Evolutionary conservation across 139 green algal species (phyloP), one percentile per base, ranked within the genome.

Genomic region (Nannochloris sp.): DNA sequence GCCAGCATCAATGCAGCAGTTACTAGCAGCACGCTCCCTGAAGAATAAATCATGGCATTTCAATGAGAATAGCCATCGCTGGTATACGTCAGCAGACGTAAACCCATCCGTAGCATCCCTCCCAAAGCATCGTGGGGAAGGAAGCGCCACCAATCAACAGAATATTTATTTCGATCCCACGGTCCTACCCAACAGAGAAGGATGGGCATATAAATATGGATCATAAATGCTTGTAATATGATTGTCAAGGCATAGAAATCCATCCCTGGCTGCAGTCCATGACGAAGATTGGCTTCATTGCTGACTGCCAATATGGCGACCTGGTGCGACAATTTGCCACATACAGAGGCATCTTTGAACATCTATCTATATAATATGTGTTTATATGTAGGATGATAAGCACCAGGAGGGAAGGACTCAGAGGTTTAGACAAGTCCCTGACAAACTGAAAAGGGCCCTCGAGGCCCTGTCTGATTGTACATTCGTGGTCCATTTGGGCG

Each of bases 1-100:
- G 77, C 92, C 85, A 4, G 84, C 82, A 33, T 80, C 68, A 2
- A 86, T 88, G 70, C 82, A 94, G 79, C 89, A 97, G 81, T 94
- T 91, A 73, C 77, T 98, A 29, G 91, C 92, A 5, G 92, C 91
- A 3, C 80, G 83, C 16, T 87, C 93, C 79, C 82, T 98, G 16
- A 96, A 97, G 79, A 71, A 83, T 20, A 87, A 96, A 76, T 85
- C 78, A 2, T 97, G 92, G 92, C 79, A 92, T 12, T 98, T 92
- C 73, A 89, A 98, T 83, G 95, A 91, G 70, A 81, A 92, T 71
- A 87, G 95, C 72, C 82, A 85, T 57, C 84, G 90, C 8, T 97
- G 87, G 87, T 95, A 94, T 73, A 79, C 88, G 63, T 80, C 89
- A 48, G 46, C 46, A 31, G 88, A 95, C 71, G 91, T 90, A 56